Base-by-base conservation (phyloP, 345 rosid genomes). In the Turnera subulata region DNA sequence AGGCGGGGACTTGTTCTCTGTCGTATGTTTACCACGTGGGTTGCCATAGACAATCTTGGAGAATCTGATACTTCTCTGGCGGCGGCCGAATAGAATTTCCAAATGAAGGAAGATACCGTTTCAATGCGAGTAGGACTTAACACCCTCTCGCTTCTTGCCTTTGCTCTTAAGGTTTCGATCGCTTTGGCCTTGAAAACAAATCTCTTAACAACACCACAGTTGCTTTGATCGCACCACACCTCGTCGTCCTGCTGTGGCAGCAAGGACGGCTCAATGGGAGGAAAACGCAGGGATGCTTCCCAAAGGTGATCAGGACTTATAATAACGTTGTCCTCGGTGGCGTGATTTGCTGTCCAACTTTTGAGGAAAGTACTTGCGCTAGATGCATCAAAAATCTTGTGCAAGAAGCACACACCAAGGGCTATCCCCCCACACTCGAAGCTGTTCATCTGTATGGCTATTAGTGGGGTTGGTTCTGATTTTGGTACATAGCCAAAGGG, bases 361-460 rank as follows among this genome's bases (percentile, higher is more conserved):
- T 56, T 43, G 21, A 56, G 15, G 39, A 56, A 56, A n/a, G 50
- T 6, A n/a, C 12, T n/a, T 15, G 1, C 21, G 1, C 22, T 43
- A 18, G 8, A 8, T 42, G 8, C 60, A 17, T 56, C 60, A 44
- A 25, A 14, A 11, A 56, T 16, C 24, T 56, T 56, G 60, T 56
- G 50, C 13, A 26, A 26, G 3, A 56, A 23, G 21, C 50, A 24
- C 50, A 43, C 38, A 5, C 50, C 60, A 4, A 56, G 33, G 6
- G 38, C 60, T 10, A 25, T 22, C 16, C 50, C 60, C n/a, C 60
- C 50, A 12, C 60, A 43, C 6, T 40, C 38, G 43, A 56, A 56
- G 10, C 13, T 4, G 23, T 56, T 56, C n/a, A 26, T 10, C 17
- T 56, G 50, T 6, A 43, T 19, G 13, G 49, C 39, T 1, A 43